These are phyloP conservation scores for Aureobasidium uvarum DNA, from an alignment of 2,329 filamentous ascomycete species.

Conservation along the genomic window DNA sequence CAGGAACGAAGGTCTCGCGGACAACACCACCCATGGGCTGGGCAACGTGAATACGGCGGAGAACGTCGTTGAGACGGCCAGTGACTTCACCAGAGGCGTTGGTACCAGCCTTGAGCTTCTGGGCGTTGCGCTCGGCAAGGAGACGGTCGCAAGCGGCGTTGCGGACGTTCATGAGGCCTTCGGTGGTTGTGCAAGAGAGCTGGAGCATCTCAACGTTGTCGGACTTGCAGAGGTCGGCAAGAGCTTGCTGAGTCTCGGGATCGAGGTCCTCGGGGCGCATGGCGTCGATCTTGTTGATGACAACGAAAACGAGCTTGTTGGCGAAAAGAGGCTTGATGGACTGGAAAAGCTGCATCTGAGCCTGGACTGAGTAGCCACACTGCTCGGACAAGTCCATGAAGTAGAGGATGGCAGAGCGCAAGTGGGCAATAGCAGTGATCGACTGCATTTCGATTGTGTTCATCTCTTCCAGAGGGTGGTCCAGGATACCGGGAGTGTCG, in stretches of 20 bases:
- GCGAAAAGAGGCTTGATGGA: constrained; percentile 96
- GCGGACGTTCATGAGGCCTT: constrained; percentile 92
- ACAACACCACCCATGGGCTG: constrained; percentile 78
- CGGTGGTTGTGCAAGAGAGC: constrained; percentile 89
- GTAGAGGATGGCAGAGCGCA: constrained; percentile 92
- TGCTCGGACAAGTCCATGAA: constrained; percentile 98
- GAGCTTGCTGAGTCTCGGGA: constrained; percentile 69
- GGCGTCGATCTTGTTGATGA: constrained; percentile 98
- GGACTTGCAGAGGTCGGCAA: constrained; percentile 77
- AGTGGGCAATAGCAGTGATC: constrained; percentile 95
- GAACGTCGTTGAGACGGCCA: constrained; percentile 82
- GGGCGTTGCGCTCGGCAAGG: constrained; percentile 86
- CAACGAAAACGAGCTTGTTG: constrained; percentile 95
- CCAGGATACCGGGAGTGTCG: constrained; percentile 96
- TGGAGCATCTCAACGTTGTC: constrained; percentile 91
- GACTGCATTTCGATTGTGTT: constrained; percentile 99
- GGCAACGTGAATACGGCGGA: constrained; percentile 96
- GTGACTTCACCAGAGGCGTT: constrained; percentile 73
- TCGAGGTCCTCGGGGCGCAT: constrained; percentile 84
- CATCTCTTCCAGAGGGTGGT: constrained; percentile 98
- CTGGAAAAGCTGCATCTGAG: constrained; percentile 92
- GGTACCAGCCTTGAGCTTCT: constrained; percentile 89
- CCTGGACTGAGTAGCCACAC: constrained; percentile 89
- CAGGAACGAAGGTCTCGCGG: constrained; percentile 83
- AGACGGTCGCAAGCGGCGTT: constrained; percentile 92